These are phyloP conservation scores for Globisporangium sylvaticum DNA, from an alignment of 352 stramenopile species.

Conservation along the genomic window DNA sequence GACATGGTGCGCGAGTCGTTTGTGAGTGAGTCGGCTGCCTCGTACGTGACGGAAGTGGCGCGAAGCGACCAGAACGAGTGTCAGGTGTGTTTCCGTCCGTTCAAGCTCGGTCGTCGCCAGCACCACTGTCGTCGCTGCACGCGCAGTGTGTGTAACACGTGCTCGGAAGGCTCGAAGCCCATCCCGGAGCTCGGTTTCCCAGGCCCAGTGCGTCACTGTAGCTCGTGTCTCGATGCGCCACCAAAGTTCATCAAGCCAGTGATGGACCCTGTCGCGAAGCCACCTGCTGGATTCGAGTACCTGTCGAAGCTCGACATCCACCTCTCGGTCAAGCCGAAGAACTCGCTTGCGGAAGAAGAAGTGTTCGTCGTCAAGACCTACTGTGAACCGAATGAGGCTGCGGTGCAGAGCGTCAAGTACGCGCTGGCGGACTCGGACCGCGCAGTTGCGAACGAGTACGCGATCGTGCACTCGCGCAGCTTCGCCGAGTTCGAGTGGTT, in stretches of 20 bases:
- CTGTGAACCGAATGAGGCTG: constrained; percentile 68
- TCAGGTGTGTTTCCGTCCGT: constrained; percentile 85
- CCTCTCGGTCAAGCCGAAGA: constrained; percentile 44
- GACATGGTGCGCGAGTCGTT: constrained; percentile 51
- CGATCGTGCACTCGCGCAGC: constrained; percentile 59
- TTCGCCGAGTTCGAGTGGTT: constrained; percentile 86
- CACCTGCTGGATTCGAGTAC: constrained; percentile 80
- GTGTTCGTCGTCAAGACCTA: constrained; percentile 75
- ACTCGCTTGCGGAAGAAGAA: constrained; percentile 47
- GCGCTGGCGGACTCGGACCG: constrained; percentile 53
- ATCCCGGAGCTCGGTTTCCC: constrained; percentile 83
- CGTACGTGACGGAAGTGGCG: constrained; percentile 69
- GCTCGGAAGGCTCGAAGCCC: constrained; percentile 76
- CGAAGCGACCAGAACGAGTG: constrained; percentile 85
- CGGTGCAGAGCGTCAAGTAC: constrained; percentile 49
- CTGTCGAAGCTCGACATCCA: constrained; percentile 82
- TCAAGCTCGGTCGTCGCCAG: constrained; percentile 78
- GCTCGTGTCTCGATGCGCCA: constrained; percentile 69
- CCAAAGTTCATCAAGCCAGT: constrained; percentile 78
- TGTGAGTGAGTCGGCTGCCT: constrained; percentile 26
- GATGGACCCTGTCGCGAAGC: constrained; percentile 73
- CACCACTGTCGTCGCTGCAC: constrained; percentile 85
- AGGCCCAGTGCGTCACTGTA: constrained; percentile 76
- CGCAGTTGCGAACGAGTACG: constrained; percentile 77
- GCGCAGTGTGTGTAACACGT: constrained; percentile 81